These are phyloP conservation scores for Agrostemma githago DNA, from an alignment of 148 eudicot species.

Conservation along the genomic window DNA sequence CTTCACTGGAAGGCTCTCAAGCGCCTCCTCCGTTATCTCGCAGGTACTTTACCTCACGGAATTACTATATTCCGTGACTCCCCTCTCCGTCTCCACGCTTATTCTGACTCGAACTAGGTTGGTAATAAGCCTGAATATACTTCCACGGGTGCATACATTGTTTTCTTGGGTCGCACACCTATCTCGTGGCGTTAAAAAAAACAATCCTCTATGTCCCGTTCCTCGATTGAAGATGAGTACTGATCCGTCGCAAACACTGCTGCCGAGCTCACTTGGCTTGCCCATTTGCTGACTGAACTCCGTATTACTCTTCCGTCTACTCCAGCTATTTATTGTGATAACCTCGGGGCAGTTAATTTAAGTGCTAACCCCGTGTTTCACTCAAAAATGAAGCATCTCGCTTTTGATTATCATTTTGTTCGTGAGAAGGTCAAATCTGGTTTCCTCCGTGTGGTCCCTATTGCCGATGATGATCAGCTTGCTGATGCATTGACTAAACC, in stretches of 20 bases:
- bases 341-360: not conserved
- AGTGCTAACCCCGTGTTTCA: not conserved
- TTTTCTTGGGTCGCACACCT: not conserved
- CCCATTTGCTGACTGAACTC: not conserved
- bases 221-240: not conserved
- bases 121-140: not conserved
- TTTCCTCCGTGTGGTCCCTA: too few species aligned
- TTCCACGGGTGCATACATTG: not conserved
- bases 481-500: too few species aligned
- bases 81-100: not conserved
- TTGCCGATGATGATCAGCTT: too few species aligned
- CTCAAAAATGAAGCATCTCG: too few species aligned
- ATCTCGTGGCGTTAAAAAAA: not conserved
- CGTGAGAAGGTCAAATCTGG: too few species aligned
- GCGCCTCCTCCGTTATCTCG: not conserved
- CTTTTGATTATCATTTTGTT: too few species aligned
- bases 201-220: not conserved
- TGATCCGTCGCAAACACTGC: not conserved
- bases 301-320: fast-evolving
- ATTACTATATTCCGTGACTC: not conserved
- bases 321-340: constrained; percentile 4
- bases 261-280: not conserved
- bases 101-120: not conserved
- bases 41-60: not conserved
- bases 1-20: not conserved